phyloP scores from a whole-genome alignment of 345 rosid species.

The Brassica nigra region DNA sequence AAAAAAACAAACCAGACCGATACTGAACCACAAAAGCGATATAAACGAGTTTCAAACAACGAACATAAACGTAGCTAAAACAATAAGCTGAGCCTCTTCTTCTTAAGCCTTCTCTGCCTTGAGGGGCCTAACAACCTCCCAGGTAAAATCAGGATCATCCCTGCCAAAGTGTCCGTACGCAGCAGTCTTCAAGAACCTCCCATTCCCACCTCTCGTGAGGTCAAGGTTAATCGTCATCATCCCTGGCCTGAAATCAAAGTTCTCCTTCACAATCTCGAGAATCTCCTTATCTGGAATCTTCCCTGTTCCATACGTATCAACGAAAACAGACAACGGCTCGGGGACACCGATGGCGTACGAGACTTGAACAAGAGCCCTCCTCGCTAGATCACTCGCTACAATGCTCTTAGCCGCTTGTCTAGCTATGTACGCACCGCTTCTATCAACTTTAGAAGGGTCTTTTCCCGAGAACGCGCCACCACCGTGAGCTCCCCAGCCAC shows the following conservation, averaged over 20 bases:
- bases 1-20: constrained; percentile 4
- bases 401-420: constrained; percentile 90
- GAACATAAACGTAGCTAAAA: constrained; percentile 13
- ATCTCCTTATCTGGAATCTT: constrained; percentile 82
- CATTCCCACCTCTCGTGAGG: constrained; percentile 77
- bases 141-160: constrained; percentile 79
- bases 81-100: constrained; percentile 18
- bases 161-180: constrained; percentile 83
- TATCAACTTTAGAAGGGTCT: constrained; percentile 77
- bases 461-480: constrained; percentile 86
- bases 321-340: constrained; percentile 69
- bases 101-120: constrained; percentile 68
- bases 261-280: constrained; percentile 80
- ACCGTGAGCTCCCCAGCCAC: constrained; percentile 83
- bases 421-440: constrained; percentile 81
- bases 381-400: constrained; percentile 66
- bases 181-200: constrained; percentile 81
- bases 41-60: constrained; percentile 16
- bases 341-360: constrained; percentile 77
- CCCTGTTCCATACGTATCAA: constrained; percentile 71
- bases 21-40: constrained; percentile 9
- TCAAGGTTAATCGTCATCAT: constrained; percentile 80
- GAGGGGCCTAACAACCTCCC: constrained; percentile 81
- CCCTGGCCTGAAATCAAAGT: constrained; percentile 85
- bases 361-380: constrained; percentile 72